Evolutionary conservation across 129 eudicot genomes (phyloP).

Genomic region (Pittosporum tobira): DNA sequence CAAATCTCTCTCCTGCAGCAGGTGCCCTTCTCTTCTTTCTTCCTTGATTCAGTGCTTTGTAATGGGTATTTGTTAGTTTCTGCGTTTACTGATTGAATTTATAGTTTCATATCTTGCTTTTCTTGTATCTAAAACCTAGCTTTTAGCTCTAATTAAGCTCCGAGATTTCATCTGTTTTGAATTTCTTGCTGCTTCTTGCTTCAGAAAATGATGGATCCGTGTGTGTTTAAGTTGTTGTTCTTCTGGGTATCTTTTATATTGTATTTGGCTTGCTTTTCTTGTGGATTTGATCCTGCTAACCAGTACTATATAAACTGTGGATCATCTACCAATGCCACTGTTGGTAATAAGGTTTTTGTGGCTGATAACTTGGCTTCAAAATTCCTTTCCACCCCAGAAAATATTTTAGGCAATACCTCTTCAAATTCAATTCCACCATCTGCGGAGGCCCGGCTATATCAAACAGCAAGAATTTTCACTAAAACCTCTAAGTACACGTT

Average conservation of each 20-base stretch:
- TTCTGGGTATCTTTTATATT: constrained; percentile 28
- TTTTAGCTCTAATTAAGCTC: not conserved
- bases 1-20: constrained; percentile 25
- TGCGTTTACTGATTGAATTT: not conserved
- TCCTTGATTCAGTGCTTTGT: constrained; percentile 8
- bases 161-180: not conserved
- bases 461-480: constrained; percentile 61
- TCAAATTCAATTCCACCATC: constrained; percentile 42
- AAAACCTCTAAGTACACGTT: constrained; percentile 44
- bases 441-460: constrained; percentile 38
- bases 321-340: constrained; percentile 41
- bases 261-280: constrained; percentile 20
- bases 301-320: constrained; percentile 69
- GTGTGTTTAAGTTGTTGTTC: constrained; percentile 20
- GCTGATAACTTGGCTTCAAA: constrained; percentile 64
- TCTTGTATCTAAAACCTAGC: constrained; percentile 13
- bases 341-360: constrained; percentile 43
- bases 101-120: not conserved
- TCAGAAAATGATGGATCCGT: constrained; percentile 29
- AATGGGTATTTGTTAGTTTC: constrained; percentile 7
- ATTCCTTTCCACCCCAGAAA: constrained; percentile 54
- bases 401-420: constrained; percentile 43
- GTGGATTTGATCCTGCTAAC: constrained; percentile 51
- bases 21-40: constrained; percentile 23
- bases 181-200: not conserved